Evolutionary conservation across 371 early-diverging fungal species (phyloP), one percentile per base, ranked within the genome.

Genomic region (Lichtheimia corymbifera): DNA sequence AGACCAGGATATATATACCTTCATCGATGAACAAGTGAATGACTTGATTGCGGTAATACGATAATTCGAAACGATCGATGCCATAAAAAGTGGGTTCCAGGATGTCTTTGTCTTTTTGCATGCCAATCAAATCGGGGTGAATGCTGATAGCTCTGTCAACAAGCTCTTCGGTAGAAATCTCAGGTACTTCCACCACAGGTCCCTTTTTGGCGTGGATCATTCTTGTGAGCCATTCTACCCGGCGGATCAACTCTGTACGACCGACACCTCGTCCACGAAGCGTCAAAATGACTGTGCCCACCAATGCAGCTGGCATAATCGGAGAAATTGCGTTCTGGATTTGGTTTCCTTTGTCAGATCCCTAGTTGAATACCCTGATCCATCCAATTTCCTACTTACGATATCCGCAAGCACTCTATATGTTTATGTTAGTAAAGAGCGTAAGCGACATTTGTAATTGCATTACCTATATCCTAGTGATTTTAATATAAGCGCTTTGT

Each of bases 21-120:
- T 93, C 94, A 60, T 85, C 77, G 7, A 93, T 77, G 74, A 94
- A 94, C 24, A 93, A 63, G 56, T 93, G 93, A 55, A 94, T 91
- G 7, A 91, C 88, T 65, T 93, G 91, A 58, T 94, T 94, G 50
- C 95, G 82, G 67, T 92, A 94, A 63, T 89, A 91, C 49, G 88
- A 87, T 1, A 94, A 72, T 67, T 93, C 93, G 65, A 93, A 94
- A 12, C 92, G 84, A 64, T 91, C 90, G 28, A 87, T 80, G 2
- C 90, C 91, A 66, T 91, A 93, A 67, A 90, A 94, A n/a, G 93
- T 91, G 5, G 91, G 89, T 62, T 94, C 95, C 12, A 94, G 67
- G n/a, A 94, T 75, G 28, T 92, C 93, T 54, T 78, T 86, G 20
- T 68, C 73, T 25, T 70, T 74, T 49, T 90, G 82, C 50, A 83